A percentile compares a stretch with the other conserved stretches of the same genome.
These are phyloP conservation scores for Pleurotus salmoneostramineus DNA, from an alignment of 768 basidiomycete species.

Conservation along the genomic window DNA sequence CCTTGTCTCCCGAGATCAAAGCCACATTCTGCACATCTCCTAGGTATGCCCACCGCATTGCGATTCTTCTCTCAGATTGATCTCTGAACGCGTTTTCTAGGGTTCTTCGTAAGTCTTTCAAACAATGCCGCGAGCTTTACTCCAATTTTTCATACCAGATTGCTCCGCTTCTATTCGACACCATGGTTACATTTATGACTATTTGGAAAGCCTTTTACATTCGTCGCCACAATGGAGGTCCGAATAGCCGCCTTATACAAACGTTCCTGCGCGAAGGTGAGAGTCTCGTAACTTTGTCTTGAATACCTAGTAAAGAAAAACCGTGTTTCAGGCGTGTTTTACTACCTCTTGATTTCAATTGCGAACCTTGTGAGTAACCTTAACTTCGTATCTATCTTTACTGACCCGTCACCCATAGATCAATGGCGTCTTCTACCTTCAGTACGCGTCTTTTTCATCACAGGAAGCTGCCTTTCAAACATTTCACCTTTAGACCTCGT, in stretches of 20 bases:
- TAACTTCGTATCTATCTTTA: not conserved
- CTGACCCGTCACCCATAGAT: conserved; percentile 30
- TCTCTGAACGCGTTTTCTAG: conserved; percentile 18
- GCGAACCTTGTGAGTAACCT: conserved; percentile 57
- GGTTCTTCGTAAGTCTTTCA: conserved; percentile 48
- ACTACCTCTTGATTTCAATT: conserved; percentile 82
- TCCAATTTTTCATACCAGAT: conserved; percentile 39
- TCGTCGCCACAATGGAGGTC: conserved; percentile 68
- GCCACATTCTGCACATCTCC: conserved; percentile 78
- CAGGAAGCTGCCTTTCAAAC: conserved; percentile 10
- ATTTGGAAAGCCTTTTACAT: conserved; percentile 77
- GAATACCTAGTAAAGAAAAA: not conserved
- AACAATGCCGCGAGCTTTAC: too few relatives aligned
- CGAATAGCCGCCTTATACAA: conserved; percentile 76
- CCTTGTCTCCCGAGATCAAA: conserved; percentile 82
- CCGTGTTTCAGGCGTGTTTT: conserved; percentile 60
- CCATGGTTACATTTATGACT: conserved; percentile 77
- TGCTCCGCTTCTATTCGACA: conserved; percentile 78
- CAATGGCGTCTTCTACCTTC: conserved; percentile 85
- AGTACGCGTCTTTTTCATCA: conserved; percentile 38
- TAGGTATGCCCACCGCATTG: conserved; percentile 39
- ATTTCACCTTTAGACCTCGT: conserved; percentile 52
- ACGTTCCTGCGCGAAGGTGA: conserved; percentile 80
- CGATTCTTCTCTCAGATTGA: not conserved
- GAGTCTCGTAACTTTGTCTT: conserved; percentile 8